Evolutionary conservation across 441 rosid species (phyloP).

Genomic region (Erodium moschatum): DNA sequence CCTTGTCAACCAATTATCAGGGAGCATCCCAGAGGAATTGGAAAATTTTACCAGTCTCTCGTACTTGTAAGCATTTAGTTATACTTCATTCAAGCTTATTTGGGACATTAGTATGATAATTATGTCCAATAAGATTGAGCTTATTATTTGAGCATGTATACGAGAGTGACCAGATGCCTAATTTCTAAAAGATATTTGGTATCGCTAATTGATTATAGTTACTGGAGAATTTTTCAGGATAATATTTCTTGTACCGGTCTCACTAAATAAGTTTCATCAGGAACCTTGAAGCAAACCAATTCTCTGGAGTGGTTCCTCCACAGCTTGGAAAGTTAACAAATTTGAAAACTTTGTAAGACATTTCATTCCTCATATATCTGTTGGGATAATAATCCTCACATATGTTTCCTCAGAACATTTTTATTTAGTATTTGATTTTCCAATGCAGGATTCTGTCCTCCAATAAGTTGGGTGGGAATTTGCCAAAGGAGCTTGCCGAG

Average conservation of each 20-base stretch:
- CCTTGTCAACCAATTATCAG: constrained; percentile 67
- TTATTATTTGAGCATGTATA: neutral
- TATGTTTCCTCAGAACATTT: neutral
- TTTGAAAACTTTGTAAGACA: constrained; percentile 47
- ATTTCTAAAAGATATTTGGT: neutral
- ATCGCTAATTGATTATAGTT: neutral
- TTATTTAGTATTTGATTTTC: neutral
- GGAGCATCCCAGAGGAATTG: constrained; percentile 61
- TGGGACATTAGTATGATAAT: neutral
- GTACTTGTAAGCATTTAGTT: constrained; percentile 45
- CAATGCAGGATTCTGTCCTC: constrained; percentile 61
- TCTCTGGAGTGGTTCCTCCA: constrained; percentile 55
- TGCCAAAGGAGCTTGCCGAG: constrained; percentile 45
- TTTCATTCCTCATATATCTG: constrained; percentile 15
- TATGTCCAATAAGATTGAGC: neutral
- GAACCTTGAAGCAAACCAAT: constrained; percentile 59
- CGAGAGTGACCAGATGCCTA: neutral
- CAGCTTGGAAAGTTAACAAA: constrained; percentile 60
- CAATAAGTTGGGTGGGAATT: constrained; percentile 52
- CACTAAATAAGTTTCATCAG: constrained; percentile 28
- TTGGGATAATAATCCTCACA: constrained; percentile 11
- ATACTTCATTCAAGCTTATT: neutral
- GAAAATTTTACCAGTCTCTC: constrained; percentile 52
- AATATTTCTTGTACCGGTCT: neutral
- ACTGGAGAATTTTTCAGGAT: neutral